A percentile compares a stretch with the other conserved stretches of the same genome.
These are phyloP conservation scores for Cephaloascus albidus DNA, from an alignment of 805 yeast genomes.

Conservation along the genomic window DNA sequence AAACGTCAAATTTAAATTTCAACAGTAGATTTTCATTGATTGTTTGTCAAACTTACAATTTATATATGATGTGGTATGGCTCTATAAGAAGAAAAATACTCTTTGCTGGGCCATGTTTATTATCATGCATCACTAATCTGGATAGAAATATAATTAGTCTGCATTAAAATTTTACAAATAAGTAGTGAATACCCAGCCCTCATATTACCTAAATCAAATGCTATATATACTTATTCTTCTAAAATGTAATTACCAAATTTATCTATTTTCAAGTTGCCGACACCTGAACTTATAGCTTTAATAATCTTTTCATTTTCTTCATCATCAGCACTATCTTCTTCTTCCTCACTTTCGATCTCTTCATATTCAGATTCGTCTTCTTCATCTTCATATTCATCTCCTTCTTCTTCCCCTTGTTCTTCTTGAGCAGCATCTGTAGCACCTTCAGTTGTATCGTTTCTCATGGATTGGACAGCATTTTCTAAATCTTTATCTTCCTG, in stretches of 20 bases:
- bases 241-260: conserved; percentile 74
- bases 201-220: not conserved
- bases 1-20: not conserved
- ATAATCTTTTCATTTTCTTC: conserved; percentile 48
- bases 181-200: too few relatives aligned
- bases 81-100: too few relatives aligned
- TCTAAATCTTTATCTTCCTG: conserved; percentile 58
- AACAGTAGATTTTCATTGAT: not conserved
- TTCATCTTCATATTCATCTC: conserved; percentile 20
- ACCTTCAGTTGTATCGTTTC: conserved; percentile 29
- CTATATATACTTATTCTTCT: conserved; percentile 22
- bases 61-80: too few relatives aligned
- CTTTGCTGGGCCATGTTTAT: too few relatives aligned
- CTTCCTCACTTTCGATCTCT: conserved; percentile 20
- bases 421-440: conserved; percentile 36
- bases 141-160: too few relatives aligned
- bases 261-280: conserved; percentile 65
- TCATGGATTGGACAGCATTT: conserved; percentile 62
- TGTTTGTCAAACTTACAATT: too few relatives aligned
- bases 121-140: too few relatives aligned
- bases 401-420: conserved; percentile 26
- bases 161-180: too few relatives aligned
- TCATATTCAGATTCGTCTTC: conserved; percentile 25
- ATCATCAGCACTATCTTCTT: conserved; percentile 22
- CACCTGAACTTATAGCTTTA: conserved; percentile 59